Percentiles rank a stretch among this genome's conserved stretches.
Conservation (phyloP, 176 grass and related monocot genomes). For the Zoysia pacifica region DNA sequence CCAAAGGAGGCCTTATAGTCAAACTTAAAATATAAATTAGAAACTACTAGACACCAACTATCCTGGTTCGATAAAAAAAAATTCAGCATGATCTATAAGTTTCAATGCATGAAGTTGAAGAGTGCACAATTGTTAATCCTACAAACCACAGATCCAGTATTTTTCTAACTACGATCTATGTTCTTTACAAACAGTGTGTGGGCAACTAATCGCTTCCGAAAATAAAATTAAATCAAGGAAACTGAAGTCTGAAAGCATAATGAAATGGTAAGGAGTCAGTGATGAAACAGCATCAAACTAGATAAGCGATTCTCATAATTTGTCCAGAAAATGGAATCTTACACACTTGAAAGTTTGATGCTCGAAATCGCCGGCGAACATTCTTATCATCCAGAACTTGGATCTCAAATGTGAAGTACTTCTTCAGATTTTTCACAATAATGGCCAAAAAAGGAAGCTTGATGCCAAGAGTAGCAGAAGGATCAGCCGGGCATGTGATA, state of each 20-base stretch:
- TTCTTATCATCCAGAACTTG: constrained; percentile 97
- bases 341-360: constrained; percentile 93
- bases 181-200: not conserved
- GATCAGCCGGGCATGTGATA: constrained; percentile 89
- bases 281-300: constrained; percentile 1
- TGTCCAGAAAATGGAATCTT: constrained; percentile 19
- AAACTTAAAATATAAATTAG: not conserved
- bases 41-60: constrained; percentile 19
- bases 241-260: constrained; percentile 3
- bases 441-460: constrained; percentile 85
- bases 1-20: no score
- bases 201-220: not conserved
- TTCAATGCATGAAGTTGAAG: not conserved
- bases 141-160: not conserved
- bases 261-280: not conserved
- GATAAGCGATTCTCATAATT: not conserved
- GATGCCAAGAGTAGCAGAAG: constrained; percentile 84
- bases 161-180: not conserved
- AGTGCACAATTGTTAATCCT: constrained; percentile 2
- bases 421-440: constrained; percentile 91
- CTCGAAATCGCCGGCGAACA: constrained; percentile 77
- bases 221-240: not conserved
- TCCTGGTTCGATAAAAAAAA: not conserved
- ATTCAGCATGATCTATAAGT: not conserved
- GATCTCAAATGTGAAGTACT: constrained; percentile 97